Base-by-base conservation (phyloP, 768 basidiomycete species). In the Krasilnikovozyma curviuscula region DNA sequence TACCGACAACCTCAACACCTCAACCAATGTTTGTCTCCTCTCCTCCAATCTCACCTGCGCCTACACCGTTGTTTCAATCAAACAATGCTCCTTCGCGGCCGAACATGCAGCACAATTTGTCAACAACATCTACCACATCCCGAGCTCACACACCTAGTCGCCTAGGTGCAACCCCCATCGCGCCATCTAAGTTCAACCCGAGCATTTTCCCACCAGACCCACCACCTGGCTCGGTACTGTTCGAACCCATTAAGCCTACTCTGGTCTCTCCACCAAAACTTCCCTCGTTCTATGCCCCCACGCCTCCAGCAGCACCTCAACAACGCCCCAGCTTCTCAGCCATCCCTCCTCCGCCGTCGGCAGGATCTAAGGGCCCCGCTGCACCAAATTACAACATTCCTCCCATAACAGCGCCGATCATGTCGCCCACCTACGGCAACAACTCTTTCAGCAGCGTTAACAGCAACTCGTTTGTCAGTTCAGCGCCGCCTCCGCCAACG, bases 21-120 rank as follows among this genome's bases (percentile, higher is more conserved):
- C 29, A 24, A 32, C 44, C 29, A 21, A 27, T 47, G 34, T 64
- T 7, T 54, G 68, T 3, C 61, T 67, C 3, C 58, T 65, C 1
- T 63, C 69, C 2, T 65, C 4, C 35, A 31, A 31, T 37, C 16
- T n/a, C 33, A 12, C 38, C 44, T 1, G 19, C 50, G 8, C 41
- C 28, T 12, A 23, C 30, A 9, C 46, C 46, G 19, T 33, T n/a
- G n/a, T n/a, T n/a, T n/a, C n/a, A n/a, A n/a, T n/a, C n/a, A n/a
- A n/a, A n/a, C n/a, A n/a, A n/a, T n/a, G n/a, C n/a, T n/a, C n/a
- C n/a, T n/a, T n/a, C n/a, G n/a, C n/a, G n/a, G n/a, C n/a, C n/a
- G n/a, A n/a, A n/a, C n/a, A n/a, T n/a, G n/a, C n/a, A n/a, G n/a
- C n/a, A n/a, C n/a, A n/a, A n/a, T n/a, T n/a, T n/a, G n/a, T n/a